A percentile compares a stretch with the other conserved stretches of the same genome.
phyloP scores from a whole-genome alignment of 108 stramenopile genomes.

The Cyclostephanos invisitatus region DNA sequence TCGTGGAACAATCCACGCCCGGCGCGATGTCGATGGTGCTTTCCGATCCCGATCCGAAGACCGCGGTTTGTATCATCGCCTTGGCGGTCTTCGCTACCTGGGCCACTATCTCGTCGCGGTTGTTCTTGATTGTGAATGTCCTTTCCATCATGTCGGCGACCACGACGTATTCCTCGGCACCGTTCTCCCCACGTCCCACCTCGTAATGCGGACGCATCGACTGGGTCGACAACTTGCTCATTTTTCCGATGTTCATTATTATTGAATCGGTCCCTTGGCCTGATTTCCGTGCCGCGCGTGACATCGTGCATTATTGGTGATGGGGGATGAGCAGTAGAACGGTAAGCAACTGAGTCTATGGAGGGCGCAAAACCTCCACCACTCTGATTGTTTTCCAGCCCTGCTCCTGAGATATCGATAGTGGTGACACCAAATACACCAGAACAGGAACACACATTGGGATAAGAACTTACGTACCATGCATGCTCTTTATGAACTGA shows the following conservation, averaged over 20 bases:
- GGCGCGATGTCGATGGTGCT: constrained; percentile 56
- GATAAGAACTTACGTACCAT: constrained; percentile 13
- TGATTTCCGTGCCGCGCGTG: not conserved
- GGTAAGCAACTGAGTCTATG: too few relatives aligned
- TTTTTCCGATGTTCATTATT: constrained; percentile 48
- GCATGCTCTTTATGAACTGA: constrained; percentile 47
- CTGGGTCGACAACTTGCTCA: constrained; percentile 37
- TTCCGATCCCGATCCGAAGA: constrained; percentile 46
- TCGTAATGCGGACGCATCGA: constrained; percentile 49
- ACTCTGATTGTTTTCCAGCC: too few relatives aligned
- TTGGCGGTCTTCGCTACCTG: constrained; percentile 51
- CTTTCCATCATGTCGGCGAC: constrained; percentile 52
- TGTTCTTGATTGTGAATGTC: constrained; percentile 44
- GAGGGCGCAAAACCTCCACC: too few relatives aligned
- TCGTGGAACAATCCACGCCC: constrained; percentile 46
- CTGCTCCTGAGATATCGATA: not conserved
- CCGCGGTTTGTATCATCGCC: constrained; percentile 47
- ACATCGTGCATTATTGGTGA: too few relatives aligned
- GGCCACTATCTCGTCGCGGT: constrained; percentile 40
- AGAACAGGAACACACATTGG: not conserved
- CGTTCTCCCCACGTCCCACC: constrained; percentile 28
- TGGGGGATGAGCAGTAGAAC: too few relatives aligned
- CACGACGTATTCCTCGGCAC: constrained; percentile 28
- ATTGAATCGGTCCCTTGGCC: constrained; percentile 18
- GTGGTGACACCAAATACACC: not conserved